Percentiles rank a stretch among this genome's conserved stretches.
These are phyloP conservation scores for Kuraishia ogatae DNA, from an alignment of 805 yeast species.

Conservation along the genomic window DNA sequence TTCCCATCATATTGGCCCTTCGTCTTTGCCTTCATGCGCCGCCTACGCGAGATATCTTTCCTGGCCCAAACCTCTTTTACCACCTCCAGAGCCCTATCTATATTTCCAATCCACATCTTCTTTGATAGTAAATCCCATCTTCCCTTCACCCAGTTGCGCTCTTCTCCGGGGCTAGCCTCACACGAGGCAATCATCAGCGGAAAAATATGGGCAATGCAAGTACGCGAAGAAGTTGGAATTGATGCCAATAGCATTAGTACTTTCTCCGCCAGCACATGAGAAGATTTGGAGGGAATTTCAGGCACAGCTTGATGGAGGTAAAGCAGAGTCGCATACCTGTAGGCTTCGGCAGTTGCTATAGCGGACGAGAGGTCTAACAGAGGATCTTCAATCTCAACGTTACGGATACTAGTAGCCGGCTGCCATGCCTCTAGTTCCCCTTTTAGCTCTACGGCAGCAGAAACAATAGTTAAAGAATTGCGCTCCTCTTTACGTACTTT, in stretches of 20 bases:
- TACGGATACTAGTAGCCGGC: slow-evolving; percentile 33
- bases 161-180: slow-evolving; percentile 51
- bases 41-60: slow-evolving; percentile 35
- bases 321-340: slow-evolving; percentile 48
- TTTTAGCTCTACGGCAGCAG: slow-evolving; percentile 46
- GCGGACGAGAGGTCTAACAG: slow-evolving; percentile 51
- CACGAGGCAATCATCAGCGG: slow-evolving; percentile 60
- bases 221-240: slow-evolving; percentile 49
- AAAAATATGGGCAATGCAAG: slow-evolving; percentile 52
- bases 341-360: slow-evolving; percentile 64
- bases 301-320: slow-evolving; percentile 68
- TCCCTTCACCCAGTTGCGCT: slow-evolving; percentile 50
- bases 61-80: slow-evolving; percentile 67
- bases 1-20: slow-evolving; percentile 10
- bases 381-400: slow-evolving; percentile 31
- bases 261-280: slow-evolving; percentile 50
- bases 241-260: slow-evolving; percentile 53
- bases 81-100: slow-evolving; percentile 58
- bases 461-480: slow-evolving; percentile 38
- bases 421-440: slow-evolving; percentile 48
- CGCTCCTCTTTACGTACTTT: slow-evolving; percentile 32
- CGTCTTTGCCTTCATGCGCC: slow-evolving; percentile 9
- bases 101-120: slow-evolving; percentile 57
- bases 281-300: slow-evolving; percentile 46
- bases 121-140: slow-evolving; percentile 48